Base-by-base conservation (phyloP, 1,284 basidiomycete genomes). In the Trametes pubescens region DNA sequence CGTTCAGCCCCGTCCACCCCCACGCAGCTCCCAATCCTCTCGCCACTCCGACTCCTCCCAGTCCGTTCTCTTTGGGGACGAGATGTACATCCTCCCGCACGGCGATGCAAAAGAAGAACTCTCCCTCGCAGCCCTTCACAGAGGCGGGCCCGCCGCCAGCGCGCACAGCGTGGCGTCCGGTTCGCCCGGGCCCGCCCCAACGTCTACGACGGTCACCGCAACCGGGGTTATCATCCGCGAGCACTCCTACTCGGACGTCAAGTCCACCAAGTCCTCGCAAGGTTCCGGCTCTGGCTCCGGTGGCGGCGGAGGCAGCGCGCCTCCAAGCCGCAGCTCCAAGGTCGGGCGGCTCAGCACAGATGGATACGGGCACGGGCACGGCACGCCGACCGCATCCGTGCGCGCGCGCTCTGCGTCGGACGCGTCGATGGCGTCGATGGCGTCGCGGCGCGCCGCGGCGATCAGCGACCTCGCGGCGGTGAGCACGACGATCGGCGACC, bases 1-100 rank as follows among this genome's bases (percentile, higher is more conserved):
- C 7, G 73, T 85, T 16, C 86, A 82, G 59, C 83, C 87, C 32
- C 78, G 65, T 10, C 61, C 58, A 0, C 21, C 32, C n/a, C 57
- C 65, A 7, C 65, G 65, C 46, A 58, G 51, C 59, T 66, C 65
- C 1, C 46, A 40, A 9, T 53, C 58, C 35, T 62, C 61, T 2
- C 57, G 59, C 34, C 37, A 59, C n/a, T 66, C 65, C n/a, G 53
- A 60, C 48, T 66, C 61, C 22, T 51, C 52, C 26, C 52, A 54
- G 21, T 54, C 52, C 29, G 26, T 54, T 26, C 38, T 54, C 8
- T 61, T 35, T 13, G 53, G 44, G 47, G 60, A 65, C 21, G 47
- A 18, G 6, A 34, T 22, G 1, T 54, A 47, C 53, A 29, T 62
- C n/a, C 48, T 63, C 1, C 57, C 60, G 46, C 58, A 55, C 51